Evolutionary conservation across 768 basidiomycete genomes (phyloP).

Genomic region (Sutorius australiensis): DNA sequence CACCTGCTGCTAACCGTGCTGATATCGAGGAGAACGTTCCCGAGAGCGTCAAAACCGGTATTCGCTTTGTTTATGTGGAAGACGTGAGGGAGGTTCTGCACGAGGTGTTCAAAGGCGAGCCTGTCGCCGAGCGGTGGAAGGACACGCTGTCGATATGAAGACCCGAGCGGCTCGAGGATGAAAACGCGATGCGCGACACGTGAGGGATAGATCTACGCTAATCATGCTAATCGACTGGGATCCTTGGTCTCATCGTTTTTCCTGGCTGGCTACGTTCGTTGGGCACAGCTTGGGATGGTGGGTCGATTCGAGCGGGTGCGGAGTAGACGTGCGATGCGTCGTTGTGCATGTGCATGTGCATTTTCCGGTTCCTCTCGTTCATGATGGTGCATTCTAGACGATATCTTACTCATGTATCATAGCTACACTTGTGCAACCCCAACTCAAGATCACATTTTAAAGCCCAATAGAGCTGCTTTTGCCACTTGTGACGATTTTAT

Average conservation of each 20-base stretch:
- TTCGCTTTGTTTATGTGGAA: slow-evolving; percentile 93
- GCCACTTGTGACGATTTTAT: no score
- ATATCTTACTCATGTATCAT: background rate
- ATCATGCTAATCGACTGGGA: background rate
- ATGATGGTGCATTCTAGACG: background rate
- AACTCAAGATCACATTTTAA: background rate
- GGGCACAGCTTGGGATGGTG: background rate
- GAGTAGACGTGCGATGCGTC: background rate
- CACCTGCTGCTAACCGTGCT: slow-evolving; percentile 82
- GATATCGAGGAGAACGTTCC: slow-evolving; percentile 99
- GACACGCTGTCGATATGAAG: slow-evolving; percentile 45
- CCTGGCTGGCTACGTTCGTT: background rate
- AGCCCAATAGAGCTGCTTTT: background rate
- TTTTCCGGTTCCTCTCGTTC: background rate
- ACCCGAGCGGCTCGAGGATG: background rate
- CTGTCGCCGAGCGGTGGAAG: slow-evolving; percentile 61
- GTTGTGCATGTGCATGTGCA: background rate
- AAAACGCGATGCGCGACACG: background rate
- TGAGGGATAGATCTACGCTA: background rate
- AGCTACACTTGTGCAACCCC: background rate
- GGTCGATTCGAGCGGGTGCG: background rate
- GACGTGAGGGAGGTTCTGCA: slow-evolving; percentile 85
- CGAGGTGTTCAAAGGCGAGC: slow-evolving; percentile 74
- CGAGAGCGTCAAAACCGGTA: slow-evolving; percentile 91
- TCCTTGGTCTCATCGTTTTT: background rate